A percentile compares a stretch with the other conserved stretches of the same genome.
These are phyloP conservation scores for Stephania yunnanensis DNA, from an alignment of 164 flowering plant species.

Conservation along the genomic window DNA sequence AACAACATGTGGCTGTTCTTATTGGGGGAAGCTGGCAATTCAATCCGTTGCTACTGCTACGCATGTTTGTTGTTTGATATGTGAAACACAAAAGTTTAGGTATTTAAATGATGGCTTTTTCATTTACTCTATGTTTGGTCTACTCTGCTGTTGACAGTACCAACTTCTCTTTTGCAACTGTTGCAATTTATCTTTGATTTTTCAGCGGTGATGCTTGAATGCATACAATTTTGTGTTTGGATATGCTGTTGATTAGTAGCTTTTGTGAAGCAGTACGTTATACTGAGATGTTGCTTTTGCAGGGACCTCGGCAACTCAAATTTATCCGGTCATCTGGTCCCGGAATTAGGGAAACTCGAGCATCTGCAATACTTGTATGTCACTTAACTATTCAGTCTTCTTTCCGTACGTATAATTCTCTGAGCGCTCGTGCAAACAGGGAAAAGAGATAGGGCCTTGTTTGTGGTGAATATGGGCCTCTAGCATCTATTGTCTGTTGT, in stretches of 20 bases:
- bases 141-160: not conserved
- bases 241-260: not conserved
- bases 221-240: not conserved
- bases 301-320: constrained; percentile 90
- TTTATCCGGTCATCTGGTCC: constrained; percentile 74
- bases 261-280: not conserved
- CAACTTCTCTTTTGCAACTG: not conserved
- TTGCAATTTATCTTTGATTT: not conserved
- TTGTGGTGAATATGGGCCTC: too few species aligned
- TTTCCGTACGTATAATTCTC: not conserved
- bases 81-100: too few species aligned
- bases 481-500: too few species aligned
- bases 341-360: constrained; percentile 87
- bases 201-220: not conserved
- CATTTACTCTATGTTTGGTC: too few species aligned
- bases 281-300: constrained; percentile 18
- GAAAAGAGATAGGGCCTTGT: not conserved
- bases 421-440: not conserved
- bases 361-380: constrained; percentile 86
- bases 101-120: too few species aligned
- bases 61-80: too few species aligned
- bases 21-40: too few species aligned
- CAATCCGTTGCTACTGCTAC: too few species aligned
- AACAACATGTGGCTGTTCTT: too few species aligned
- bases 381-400: not conserved